Evolutionary conservation across 805 yeast genomes (phyloP), one percentile per base, ranked within the genome.

Genomic region (Kazachstania viticola): DNA sequence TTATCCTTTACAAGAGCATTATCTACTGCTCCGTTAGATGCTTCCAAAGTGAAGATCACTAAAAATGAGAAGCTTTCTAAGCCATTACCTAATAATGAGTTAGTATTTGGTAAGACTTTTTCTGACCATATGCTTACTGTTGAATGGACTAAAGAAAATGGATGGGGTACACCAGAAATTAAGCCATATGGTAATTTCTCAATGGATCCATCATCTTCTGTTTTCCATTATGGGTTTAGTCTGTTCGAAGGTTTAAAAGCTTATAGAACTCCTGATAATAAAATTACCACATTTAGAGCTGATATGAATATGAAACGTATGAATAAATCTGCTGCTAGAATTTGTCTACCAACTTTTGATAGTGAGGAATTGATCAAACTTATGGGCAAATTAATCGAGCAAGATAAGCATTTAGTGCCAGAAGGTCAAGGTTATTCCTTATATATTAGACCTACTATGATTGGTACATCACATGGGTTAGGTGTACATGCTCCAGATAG

Each of bases 161-260:
- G 97, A 30, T 88, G 98, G 98, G 78, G 64, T 9, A 59, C 71
- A n/a, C 97, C 98, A 27, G 72, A 71, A 53, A 85, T 88, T 56
- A 72, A 72, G 44, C 95, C 97, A 16, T 85, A 82, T 55, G 87
- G 78, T 31, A 73, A 73, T 30, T 61, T 88, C 34, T 48, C 65
- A n/a, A 58, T 88, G 37, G 95, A 85, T 51, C 98, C 98, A 17
- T 77, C 95, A 14, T 62, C 91, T 14, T 73, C 81, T 56, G 97
- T 87, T 21, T 75, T 88, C 62, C 98, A 88, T 65, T 88, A 88
- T 52, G 88, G 94, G 4, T 88, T 91, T 53, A 95, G 84, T 59
- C 71, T 88, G 39, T 91, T 88, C 45, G 98, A 88, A 65, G 98
- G 98, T 44, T 66, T 88, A 64, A 88, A 88, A 67, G 96, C 96